phyloP scores from a whole-genome alignment of 495 filamentous ascomycete species.

The Friedmanniomyces simplex region DNA sequence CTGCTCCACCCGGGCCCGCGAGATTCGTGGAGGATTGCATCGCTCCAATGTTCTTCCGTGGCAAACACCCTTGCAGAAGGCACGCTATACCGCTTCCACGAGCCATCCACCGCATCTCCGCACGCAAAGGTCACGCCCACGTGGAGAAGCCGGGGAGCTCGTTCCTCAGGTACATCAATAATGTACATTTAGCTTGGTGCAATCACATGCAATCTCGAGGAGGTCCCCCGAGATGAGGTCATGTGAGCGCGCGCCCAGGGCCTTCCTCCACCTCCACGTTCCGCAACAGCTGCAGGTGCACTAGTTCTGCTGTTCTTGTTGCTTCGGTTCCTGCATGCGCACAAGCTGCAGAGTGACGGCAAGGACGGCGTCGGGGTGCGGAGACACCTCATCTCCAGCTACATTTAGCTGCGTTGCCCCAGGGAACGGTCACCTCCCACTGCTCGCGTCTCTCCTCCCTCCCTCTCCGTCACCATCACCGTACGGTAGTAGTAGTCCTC shows the following conservation, averaged over 20 bases:
- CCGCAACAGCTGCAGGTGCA: too few relatives aligned
- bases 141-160: neutral
- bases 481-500: neutral
- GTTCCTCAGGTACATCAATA: too few relatives aligned
- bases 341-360: neutral
- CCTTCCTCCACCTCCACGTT: conserved; percentile 11
- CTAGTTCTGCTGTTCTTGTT: too few relatives aligned
- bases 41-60: neutral
- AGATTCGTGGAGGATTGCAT: too few relatives aligned
- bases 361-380: neutral
- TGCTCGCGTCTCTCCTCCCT: neutral
- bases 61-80: neutral
- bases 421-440: neutral
- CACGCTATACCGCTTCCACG: neutral
- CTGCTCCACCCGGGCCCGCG: neutral
- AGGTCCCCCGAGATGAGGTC: neutral
- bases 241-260: neutral
- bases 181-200: too few relatives aligned
- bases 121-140: neutral
- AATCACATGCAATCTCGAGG: neutral
- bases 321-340: neutral
- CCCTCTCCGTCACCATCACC: neutral
- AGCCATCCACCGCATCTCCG: neutral
- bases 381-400: too few relatives aligned
- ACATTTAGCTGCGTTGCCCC: neutral